A percentile compares a stretch with the other conserved stretches of the same genome.
phyloP scores from a whole-genome alignment of 164 flowering plant genomes.

The Macadamia integrifolia region DNA sequence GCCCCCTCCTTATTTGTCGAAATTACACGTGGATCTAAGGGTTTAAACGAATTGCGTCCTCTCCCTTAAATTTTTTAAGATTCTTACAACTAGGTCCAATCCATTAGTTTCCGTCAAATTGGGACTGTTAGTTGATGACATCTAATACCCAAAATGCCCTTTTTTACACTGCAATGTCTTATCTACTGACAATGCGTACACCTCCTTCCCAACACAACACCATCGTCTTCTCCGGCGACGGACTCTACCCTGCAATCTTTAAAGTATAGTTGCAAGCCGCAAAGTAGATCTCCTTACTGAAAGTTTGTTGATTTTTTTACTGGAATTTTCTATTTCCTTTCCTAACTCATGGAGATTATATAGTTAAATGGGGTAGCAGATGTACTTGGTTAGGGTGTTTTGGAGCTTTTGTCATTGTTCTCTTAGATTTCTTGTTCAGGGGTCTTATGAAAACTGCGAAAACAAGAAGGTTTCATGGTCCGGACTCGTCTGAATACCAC shows the following conservation, averaged over 20 bases:
- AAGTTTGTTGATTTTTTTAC: background rate
- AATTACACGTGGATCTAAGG: too few species aligned
- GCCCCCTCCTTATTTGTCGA: too few species aligned
- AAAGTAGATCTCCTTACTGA: background rate
- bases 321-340: too few species aligned
- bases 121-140: background rate
- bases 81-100: too few species aligned
- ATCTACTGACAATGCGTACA: slow-evolving; percentile 14
- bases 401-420: background rate
- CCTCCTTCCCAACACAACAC: background rate
- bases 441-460: background rate
- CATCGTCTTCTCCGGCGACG: too few species aligned
- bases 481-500: background rate
- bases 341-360: too few species aligned
- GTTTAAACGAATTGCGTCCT: too few species aligned
- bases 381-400: background rate
- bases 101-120: too few species aligned
- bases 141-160: slow-evolving; percentile 20
- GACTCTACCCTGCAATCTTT: background rate
- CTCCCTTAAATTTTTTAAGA: too few species aligned
- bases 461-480: background rate
- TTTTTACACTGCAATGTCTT: slow-evolving; percentile 23
- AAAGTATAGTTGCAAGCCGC: background rate
- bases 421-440: background rate
- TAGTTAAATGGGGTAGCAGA: too few species aligned